phyloP scores from a whole-genome alignment of 2,329 filamentous ascomycete genomes.

The Trichophyton mentagrophytes region DNA sequence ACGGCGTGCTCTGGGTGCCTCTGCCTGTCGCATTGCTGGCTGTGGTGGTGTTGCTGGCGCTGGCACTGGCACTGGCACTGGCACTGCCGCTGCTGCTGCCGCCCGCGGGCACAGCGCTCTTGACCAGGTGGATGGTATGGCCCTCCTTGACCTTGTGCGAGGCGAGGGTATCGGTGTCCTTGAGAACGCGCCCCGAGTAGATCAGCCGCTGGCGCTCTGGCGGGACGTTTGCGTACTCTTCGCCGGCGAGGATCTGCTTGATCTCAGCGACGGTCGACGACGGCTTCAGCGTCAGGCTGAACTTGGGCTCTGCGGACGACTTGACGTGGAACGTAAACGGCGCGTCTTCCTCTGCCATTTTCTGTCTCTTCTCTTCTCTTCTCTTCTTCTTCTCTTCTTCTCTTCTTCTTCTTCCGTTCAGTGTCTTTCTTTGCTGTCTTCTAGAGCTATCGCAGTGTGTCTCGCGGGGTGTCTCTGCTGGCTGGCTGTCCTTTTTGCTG shows the following conservation, averaged over 20 bases:
- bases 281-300: conserved; percentile 65
- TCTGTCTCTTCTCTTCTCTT: conserved; percentile 4
- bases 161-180: conserved; percentile 75
- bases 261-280: conserved; percentile 69
- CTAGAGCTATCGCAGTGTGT: background rate
- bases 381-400: background rate
- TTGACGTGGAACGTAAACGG: conserved; percentile 95
- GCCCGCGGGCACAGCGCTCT: conserved; percentile 69
- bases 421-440: background rate
- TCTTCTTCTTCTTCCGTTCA: background rate
- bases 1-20: background rate
- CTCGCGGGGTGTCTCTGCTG: no score
- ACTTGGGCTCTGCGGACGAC: conserved; percentile 80
- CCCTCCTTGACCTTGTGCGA: conserved; percentile 92
- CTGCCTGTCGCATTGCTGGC: conserved; percentile 15
- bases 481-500: no score
- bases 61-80: conserved; percentile 11
- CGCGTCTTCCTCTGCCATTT: conserved; percentile 44
- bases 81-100: conserved; percentile 23
- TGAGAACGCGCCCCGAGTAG: conserved; percentile 93
- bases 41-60: conserved; percentile 16
- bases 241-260: conserved; percentile 71
- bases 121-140: conserved; percentile 92
- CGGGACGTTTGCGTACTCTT: conserved; percentile 76
- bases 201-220: conserved; percentile 85